A percentile compares a stretch with the other conserved stretches of the same genome.
phyloP scores from a whole-genome alignment of 768 basidiomycete species.

The Lactarius pseudohatsudake region DNA sequence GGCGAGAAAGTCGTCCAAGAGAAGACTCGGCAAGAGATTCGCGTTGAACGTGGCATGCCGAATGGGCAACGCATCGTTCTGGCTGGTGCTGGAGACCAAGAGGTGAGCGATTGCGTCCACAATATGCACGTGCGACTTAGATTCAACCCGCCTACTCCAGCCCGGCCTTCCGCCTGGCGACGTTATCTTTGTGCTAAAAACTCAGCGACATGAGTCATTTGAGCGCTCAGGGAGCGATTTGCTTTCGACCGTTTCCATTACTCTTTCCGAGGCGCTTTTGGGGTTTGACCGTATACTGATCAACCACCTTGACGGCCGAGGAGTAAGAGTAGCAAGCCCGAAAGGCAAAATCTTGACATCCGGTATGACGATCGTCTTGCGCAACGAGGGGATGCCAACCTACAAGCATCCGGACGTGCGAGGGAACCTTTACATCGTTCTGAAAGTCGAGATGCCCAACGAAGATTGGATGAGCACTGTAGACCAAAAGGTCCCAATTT shows the following conservation, averaged over 20 bases:
- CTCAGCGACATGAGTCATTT: constrained; percentile 71
- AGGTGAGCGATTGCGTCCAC: constrained; percentile 48
- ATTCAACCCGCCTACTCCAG: constrained; percentile 40
- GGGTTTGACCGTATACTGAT: constrained; percentile 93
- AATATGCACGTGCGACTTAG: neutral
- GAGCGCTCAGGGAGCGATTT: constrained; percentile 82
- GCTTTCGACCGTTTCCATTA: constrained; percentile 76
- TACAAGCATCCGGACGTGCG: constrained; percentile 62
- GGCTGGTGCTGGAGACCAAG: constrained; percentile 89
- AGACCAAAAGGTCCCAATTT: constrained; percentile 51
- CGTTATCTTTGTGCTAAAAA: constrained; percentile 79
- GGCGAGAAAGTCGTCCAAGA: constrained; percentile 81
- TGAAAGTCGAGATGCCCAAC: constrained; percentile 88
- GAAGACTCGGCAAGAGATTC: constrained; percentile 86
- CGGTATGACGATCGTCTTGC: constrained; percentile 69
- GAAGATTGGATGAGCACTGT: constrained; percentile 70
- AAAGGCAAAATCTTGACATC: constrained; percentile 73
- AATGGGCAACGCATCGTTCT: constrained; percentile 84
- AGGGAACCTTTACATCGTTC: constrained; percentile 80
- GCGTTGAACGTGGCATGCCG: constrained; percentile 83
- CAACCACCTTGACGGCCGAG: constrained; percentile 90
- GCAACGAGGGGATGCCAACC: constrained; percentile 89
- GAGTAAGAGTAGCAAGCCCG: constrained; percentile 76
- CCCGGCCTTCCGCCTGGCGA: constrained; percentile 88
- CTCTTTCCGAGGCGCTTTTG: constrained; percentile 89